Evolutionary conservation across 805 yeast genomes (phyloP).

Genomic region (Cyberlindnera mississippiensis): DNA sequence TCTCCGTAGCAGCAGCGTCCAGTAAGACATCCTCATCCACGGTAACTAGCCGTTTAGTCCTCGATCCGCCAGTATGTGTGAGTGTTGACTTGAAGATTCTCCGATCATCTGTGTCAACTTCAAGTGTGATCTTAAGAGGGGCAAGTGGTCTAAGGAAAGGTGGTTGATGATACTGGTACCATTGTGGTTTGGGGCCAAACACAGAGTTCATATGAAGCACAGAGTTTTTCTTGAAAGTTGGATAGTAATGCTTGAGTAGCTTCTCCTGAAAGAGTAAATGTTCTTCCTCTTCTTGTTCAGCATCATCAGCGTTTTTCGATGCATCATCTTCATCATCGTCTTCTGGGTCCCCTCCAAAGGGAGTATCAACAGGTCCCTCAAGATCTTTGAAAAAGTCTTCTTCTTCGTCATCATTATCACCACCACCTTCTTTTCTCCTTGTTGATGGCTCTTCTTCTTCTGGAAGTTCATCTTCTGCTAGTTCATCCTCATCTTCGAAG

Average conservation of each 20-base stretch:
- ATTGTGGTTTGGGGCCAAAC: slow-evolving; percentile 59
- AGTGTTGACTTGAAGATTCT: slow-evolving; percentile 42
- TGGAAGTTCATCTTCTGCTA: slow-evolving; percentile 79
- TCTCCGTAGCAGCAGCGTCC: slow-evolving; percentile 13
- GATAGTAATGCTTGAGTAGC: slow-evolving; percentile 49
- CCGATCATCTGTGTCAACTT: slow-evolving; percentile 58
- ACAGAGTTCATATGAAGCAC: slow-evolving; percentile 62
- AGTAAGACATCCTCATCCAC: slow-evolving; percentile 2
- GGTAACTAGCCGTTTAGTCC: slow-evolving; percentile 7
- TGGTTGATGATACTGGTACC: slow-evolving; percentile 49
- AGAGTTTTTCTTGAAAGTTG: slow-evolving; percentile 52
- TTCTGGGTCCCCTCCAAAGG: slow-evolving; percentile 1
- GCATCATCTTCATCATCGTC: slow-evolving; percentile 11
- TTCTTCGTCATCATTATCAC: slow-evolving; percentile 30
- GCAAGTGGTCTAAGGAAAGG: slow-evolving; percentile 32
- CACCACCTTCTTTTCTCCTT: neutral
- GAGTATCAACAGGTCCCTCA: slow-evolving; percentile 31
- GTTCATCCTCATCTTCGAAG: slow-evolving; percentile 90
- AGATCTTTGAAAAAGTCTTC: slow-evolving; percentile 37
- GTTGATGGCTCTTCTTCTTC: slow-evolving; percentile 30
- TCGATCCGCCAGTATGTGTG: slow-evolving; percentile 15
- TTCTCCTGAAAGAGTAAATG: slow-evolving; percentile 25
- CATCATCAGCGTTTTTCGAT: neutral
- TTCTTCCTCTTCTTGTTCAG: slow-evolving; percentile 12
- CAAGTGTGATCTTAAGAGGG: slow-evolving; percentile 58